These are phyloP conservation scores for Fusarium circinatum DNA, from an alignment of 2,329 filamentous ascomycete genomes.

Conservation along the genomic window DNA sequence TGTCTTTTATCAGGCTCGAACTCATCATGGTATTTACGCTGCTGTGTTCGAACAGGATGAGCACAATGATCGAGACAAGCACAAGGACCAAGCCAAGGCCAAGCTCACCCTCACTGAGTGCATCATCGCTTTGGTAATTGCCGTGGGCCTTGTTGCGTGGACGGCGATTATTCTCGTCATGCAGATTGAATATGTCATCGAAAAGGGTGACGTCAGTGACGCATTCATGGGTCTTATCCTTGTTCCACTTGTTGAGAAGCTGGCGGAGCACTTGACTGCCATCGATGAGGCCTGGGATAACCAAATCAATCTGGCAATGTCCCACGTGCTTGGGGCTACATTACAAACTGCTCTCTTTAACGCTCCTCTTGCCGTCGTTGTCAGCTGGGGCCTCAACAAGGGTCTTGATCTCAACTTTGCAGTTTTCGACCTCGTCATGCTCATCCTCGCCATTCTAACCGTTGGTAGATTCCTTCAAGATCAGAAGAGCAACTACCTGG, in stretches of 20 bases:
- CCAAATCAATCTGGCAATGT: constrained; percentile 85
- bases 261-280: constrained; percentile 85
- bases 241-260: constrained; percentile 85
- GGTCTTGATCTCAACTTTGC: constrained; percentile 86
- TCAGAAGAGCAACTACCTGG: constrained; percentile 89
- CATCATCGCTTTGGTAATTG: constrained; percentile 69
- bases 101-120: constrained; percentile 83
- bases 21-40: constrained; percentile 81
- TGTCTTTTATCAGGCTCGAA: constrained; percentile 78
- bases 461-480: constrained; percentile 90
- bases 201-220: constrained; percentile 57
- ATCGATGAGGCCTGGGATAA: constrained; percentile 87
- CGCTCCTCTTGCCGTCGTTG: constrained; percentile 82
- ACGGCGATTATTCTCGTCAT: constrained; percentile 79
- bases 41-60: constrained; percentile 79
- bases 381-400: constrained; percentile 80
- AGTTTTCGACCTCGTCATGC: constrained; percentile 83
- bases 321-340: constrained; percentile 86
- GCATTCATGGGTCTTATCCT: constrained; percentile 77
- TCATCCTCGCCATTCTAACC: constrained; percentile 85
- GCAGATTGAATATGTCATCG: constrained; percentile 71
- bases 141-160: constrained; percentile 76
- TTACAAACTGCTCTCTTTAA: constrained; percentile 93
- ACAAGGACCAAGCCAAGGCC: constrained; percentile 67
- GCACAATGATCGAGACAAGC: constrained; percentile 70